Percentiles rank a stretch among this genome's conserved stretches.
These are phyloP conservation scores for Scheffersomyces titani DNA, from an alignment of 1,139 yeast species.

Conservation along the genomic window DNA sequence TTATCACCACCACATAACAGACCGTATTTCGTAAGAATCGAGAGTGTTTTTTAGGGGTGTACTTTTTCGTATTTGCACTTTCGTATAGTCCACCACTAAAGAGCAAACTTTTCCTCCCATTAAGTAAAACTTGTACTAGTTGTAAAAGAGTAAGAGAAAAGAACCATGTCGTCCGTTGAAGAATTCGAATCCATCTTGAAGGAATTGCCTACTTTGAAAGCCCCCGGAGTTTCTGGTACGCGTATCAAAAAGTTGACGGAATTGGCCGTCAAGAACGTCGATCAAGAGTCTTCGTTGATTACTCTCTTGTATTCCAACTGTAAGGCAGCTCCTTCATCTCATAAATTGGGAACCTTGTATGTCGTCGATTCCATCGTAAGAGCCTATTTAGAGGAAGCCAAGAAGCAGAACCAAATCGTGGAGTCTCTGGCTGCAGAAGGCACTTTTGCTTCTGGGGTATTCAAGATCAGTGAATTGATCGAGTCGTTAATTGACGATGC, in stretches of 20 bases:
- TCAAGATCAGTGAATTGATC: slow-evolving; percentile 57
- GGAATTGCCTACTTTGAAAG: slow-evolving; percentile 73
- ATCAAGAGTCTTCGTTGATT: slow-evolving; percentile 58
- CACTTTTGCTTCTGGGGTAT: slow-evolving; percentile 73
- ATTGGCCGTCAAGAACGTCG: slow-evolving; percentile 70
- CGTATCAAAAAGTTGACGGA: slow-evolving; percentile 87
- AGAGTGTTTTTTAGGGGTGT: background rate
- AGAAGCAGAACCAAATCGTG: slow-evolving; percentile 48
- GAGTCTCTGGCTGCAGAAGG: slow-evolving; percentile 62
- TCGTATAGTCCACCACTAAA: background rate
- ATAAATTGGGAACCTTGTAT: slow-evolving; percentile 87
- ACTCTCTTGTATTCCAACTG: slow-evolving; percentile 66
- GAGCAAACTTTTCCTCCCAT: background rate
- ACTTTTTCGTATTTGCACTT: background rate
- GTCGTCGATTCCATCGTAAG: slow-evolving; percentile 92
- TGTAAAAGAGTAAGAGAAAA: background rate
- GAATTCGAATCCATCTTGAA: slow-evolving; percentile 71
- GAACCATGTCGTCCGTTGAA: slow-evolving; percentile 42
- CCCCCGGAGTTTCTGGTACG: slow-evolving; percentile 95
- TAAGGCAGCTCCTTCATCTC: slow-evolving; percentile 73
- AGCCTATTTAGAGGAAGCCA: slow-evolving; percentile 77
- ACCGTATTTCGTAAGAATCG: background rate
- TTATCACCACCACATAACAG: background rate
- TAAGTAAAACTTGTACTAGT: background rate
- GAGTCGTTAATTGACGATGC: slow-evolving; percentile 63